phyloP scores from a whole-genome alignment of 78 protist genomes.

The Pelomyxa schiedti region DNA sequence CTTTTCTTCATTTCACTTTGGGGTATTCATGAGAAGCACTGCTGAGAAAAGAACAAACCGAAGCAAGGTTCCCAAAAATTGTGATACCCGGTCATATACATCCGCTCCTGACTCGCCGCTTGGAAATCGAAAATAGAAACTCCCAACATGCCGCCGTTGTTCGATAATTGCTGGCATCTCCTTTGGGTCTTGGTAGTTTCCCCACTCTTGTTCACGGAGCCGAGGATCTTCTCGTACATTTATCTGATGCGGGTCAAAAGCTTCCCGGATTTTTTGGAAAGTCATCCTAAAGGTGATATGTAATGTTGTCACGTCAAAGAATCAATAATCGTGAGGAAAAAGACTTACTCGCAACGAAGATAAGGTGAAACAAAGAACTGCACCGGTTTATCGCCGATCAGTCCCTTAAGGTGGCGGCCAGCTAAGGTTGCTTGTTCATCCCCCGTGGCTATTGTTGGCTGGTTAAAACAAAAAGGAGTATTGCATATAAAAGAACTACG shows the following conservation, averaged over 20 bases:
- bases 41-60: slow-evolving; percentile 16
- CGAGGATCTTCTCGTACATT: slow-evolving; percentile 39
- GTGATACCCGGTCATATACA: slow-evolving; percentile 37
- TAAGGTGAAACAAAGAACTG: neutral
- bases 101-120: slow-evolving; percentile 48
- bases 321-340: neutral
- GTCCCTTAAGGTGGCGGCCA: neutral
- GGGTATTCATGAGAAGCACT: no score
- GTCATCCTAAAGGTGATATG: neutral
- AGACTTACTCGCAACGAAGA: no score
- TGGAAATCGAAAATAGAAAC: slow-evolving; percentile 54
- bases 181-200: slow-evolving; percentile 25
- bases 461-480: neutral
- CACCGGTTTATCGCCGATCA: neutral
- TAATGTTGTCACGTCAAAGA: slow-evolving; percentile 18
- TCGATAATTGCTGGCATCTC: no score
- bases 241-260: neutral
- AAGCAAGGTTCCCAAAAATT: slow-evolving; percentile 16
- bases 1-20: no score
- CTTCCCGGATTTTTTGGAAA: neutral
- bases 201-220: slow-evolving; percentile 61
- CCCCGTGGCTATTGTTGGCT: neutral
- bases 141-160: slow-evolving; percentile 15
- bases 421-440: neutral
- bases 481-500: neutral